Evolutionary conservation across 2,329 filamentous ascomycete genomes (phyloP).

Genomic region (Ilyonectria destructans): DNA sequence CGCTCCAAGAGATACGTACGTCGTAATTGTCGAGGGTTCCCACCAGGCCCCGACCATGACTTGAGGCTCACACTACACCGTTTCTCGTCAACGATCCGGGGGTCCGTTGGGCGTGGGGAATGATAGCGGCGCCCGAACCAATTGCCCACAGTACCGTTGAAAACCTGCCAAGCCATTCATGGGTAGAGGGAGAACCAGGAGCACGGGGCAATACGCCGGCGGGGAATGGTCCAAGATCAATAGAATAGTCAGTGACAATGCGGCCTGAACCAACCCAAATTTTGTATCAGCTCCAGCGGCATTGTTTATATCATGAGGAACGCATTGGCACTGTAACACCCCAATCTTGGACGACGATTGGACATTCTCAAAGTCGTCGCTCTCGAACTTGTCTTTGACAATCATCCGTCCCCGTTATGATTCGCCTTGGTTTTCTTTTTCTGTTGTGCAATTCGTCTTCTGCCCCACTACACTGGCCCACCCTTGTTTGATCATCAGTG

Average conservation of each 20-base stretch:
- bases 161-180: background rate
- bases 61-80: background rate
- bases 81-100: background rate
- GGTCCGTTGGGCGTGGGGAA: background rate
- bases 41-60: background rate
- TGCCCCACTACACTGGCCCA: background rate
- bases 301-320: background rate
- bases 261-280: background rate
- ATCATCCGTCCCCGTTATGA: background rate
- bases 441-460: background rate
- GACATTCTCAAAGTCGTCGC: no score
- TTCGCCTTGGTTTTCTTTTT: background rate
- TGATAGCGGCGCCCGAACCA: slow-evolving; percentile 5
- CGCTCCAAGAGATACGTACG: background rate
- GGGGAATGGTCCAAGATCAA: background rate
- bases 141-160: background rate
- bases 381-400: background rate
- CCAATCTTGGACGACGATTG: no score
- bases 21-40: background rate
- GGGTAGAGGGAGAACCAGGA: background rate
- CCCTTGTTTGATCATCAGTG: no score
- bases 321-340: no score
- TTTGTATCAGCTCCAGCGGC: background rate
- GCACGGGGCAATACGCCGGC: background rate
- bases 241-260: background rate